These are phyloP conservation scores for Russula earlei DNA, from an alignment of 768 basidiomycete species.

Conservation along the genomic window DNA sequence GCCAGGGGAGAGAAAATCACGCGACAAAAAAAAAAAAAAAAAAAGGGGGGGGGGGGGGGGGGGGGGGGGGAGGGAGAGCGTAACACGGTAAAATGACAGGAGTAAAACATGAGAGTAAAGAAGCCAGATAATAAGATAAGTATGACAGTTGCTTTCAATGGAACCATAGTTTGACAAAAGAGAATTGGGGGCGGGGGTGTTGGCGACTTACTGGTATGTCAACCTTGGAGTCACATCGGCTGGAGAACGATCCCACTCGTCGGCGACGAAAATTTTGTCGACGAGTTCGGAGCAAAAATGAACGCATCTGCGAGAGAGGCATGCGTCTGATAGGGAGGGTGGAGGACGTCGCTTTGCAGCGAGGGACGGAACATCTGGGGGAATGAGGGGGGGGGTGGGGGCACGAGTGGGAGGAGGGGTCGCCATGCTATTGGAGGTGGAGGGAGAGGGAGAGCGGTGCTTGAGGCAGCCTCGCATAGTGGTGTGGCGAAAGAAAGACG, in stretches of 20 bases:
- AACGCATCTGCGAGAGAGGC: constrained; percentile 42
- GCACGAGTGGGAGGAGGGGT: constrained; percentile 14
- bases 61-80: no score
- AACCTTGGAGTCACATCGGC: constrained; percentile 51
- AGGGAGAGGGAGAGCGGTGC: constrained; percentile 1
- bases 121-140: not conserved
- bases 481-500: not conserved
- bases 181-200: not conserved
- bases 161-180: not conserved
- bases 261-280: constrained; percentile 55
- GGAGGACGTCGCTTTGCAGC: not conserved
- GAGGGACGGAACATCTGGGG: constrained; percentile 6
- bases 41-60: not conserved
- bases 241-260: constrained; percentile 76
- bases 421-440: constrained; percentile 5
- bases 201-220: constrained; percentile 54
- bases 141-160: not conserved
- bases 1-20: not conserved
- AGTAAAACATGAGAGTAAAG: not conserved
- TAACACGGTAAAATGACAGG: not conserved
- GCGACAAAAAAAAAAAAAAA: not conserved
- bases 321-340: constrained; percentile 2
- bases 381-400: constrained; percentile 14
- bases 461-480: constrained; percentile 20
- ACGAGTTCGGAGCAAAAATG: constrained; percentile 46